A percentile compares a stretch with the other conserved stretches of the same genome.
Evolutionary conservation across 495 filamentous ascomycete species (phyloP).

Genomic region (Tuber calosporum): DNA sequence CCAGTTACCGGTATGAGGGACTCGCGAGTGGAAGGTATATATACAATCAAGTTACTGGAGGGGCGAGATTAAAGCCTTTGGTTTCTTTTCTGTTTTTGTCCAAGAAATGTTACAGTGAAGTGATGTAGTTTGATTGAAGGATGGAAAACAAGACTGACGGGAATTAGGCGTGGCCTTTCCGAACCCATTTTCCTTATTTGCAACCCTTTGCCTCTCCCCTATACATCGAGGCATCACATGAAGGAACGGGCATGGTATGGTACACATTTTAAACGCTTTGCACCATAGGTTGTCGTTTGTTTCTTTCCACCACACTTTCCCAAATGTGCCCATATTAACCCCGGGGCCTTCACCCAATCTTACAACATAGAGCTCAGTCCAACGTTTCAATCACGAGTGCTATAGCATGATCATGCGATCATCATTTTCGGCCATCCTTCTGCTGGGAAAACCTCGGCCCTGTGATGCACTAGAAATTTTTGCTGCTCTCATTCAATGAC

Average conservation of each 20-base stretch:
- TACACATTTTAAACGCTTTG: no score
- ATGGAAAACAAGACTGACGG: background rate
- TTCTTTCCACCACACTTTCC: no score
- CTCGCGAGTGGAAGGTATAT: background rate
- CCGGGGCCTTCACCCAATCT: no score
- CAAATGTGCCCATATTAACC: no score
- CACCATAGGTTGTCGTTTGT: no score
- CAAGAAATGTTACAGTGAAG: background rate
- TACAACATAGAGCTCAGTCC: no score
- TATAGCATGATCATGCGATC: background rate
- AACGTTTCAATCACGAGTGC: background rate
- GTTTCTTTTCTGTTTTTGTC: background rate
- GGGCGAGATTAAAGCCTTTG: background rate
- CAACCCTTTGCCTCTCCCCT: no score
- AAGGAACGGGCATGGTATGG: no score
- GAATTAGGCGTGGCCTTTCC: background rate
- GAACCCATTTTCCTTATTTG: background rate
- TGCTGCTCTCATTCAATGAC: background rate
- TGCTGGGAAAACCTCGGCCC: background rate
- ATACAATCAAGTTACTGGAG: background rate
- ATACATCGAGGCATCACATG: no score
- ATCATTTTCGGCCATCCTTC: background rate
- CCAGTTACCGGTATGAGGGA: no score
- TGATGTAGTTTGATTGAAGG: background rate
- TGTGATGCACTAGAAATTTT: background rate